Base-by-base conservation (phyloP, 306 rosid species). In the Sicyos baderoa region DNA sequence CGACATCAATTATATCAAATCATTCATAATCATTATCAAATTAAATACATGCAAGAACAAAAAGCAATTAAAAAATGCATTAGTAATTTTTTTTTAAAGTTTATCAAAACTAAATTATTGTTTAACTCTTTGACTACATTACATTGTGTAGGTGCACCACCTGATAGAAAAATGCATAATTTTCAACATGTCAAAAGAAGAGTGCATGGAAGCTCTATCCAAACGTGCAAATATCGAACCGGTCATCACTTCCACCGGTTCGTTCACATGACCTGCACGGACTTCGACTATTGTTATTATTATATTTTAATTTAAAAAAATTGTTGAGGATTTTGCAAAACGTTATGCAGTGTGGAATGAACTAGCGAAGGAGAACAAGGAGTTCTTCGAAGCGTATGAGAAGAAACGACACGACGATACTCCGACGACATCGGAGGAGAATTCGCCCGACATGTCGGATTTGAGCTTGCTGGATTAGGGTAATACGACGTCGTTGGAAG, bases 181-280 rank as follows among this genome's bases (percentile, higher is more conserved):
- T 59, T 93, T 93, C 85, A 86, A 90, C 76, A 90, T 90, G 99
- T 84, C 72, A 86, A 88, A 78, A 77, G 99, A 90, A 82, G 91
- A 93, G 64, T 90, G 99, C 91, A 84, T 85, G 96, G 99, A 93
- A 76, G 94, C 97, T 75, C 94, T 93, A 18, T 88, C 90, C 51
- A 90, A 84, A 71, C 97, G 86, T 77, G 99, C 97, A 76, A 88
- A 90, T 57, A 86, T 93, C 77, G 76, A 88, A 9, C 99, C 97
- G 0, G 75, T 85, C 27, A 84, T 93, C n/a, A 93, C 99, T 76
- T 81, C 97, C 79, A 90, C 95, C 15, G 97, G 97, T 93, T 55
- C 74, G 73, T 68, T 53, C 74, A 71, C 74, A 32, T 56, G 64
- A 32, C 37, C 23, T 53, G 53, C 60, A 51, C 60, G 50, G 44